Percentiles rank a stretch among this genome's conserved stretches.
Evolutionary conservation across 495 filamentous ascomycete species (phyloP).

Genomic region (Hypoxylon fuscum): DNA sequence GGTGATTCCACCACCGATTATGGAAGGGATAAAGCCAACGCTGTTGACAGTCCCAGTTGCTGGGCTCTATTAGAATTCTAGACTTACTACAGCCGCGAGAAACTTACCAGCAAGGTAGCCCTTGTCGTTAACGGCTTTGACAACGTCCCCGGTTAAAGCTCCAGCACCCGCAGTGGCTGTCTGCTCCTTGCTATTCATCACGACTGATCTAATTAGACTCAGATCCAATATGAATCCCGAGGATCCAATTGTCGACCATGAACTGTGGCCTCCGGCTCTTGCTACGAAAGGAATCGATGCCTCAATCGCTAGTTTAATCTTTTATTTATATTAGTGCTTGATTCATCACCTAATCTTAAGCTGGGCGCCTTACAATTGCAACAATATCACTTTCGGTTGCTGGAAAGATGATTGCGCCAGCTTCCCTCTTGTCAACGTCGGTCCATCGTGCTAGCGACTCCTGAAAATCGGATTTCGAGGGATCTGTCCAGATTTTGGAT

Average conservation of each 20-base stretch:
- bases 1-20: constrained; percentile 38
- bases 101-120: constrained; percentile 32
- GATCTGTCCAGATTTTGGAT: constrained; percentile 1
- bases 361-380: constrained; percentile 2
- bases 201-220: constrained; percentile 34
- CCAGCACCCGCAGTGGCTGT: constrained; percentile 40
- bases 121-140: constrained; percentile 25
- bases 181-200: constrained; percentile 25
- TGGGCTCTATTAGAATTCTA: constrained; percentile 12
- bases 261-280: constrained; percentile 45
- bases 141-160: constrained; percentile 41
- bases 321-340: too few species aligned
- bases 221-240: constrained; percentile 48
- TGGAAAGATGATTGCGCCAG: constrained; percentile 8
- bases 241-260: constrained; percentile 44
- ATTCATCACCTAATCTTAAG: too few species aligned
- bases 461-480: constrained; percentile 7
- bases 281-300: constrained; percentile 42
- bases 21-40: constrained; percentile 44
- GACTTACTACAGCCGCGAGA: neutral
- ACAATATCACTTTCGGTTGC: constrained; percentile 2
- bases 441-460: constrained; percentile 14
- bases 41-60: constrained; percentile 43
- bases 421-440: constrained; percentile 18
- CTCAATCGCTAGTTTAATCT: constrained; percentile 33